phyloP scores from a whole-genome alignment of 2,329 filamentous ascomycete genomes.

The Pseudogymnoascus sp. region DNA sequence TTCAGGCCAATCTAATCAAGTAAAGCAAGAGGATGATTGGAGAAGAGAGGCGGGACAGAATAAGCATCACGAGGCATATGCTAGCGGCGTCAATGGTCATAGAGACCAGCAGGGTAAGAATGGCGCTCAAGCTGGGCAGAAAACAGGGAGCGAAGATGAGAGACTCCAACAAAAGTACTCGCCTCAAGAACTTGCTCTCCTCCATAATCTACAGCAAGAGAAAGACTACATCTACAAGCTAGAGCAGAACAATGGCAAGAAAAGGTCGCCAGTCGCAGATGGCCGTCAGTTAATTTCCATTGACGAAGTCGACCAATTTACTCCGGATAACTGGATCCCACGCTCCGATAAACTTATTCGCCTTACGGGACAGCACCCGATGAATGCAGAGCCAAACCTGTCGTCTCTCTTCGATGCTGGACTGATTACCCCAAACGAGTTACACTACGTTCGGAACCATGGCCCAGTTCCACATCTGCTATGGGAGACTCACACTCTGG shows the following conservation, averaged over 20 bases:
- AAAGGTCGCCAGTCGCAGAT: slow-evolving; percentile 29
- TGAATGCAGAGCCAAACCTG: slow-evolving; percentile 41
- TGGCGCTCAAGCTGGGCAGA: slow-evolving; percentile 19
- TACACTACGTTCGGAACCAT: slow-evolving; percentile 47
- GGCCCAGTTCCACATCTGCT: slow-evolving; percentile 40
- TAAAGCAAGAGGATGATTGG: slow-evolving; percentile 15
- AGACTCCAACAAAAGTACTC: slow-evolving; percentile 31
- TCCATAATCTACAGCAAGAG: slow-evolving; percentile 36
- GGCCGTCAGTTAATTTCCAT: slow-evolving; percentile 30
- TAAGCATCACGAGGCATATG: slow-evolving; percentile 18
- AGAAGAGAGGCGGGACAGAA: slow-evolving; percentile 13
- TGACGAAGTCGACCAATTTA: slow-evolving; percentile 42
- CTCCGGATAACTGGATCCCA: slow-evolving; percentile 46
- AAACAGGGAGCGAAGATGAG: slow-evolving; percentile 21
- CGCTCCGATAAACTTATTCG: slow-evolving; percentile 39
- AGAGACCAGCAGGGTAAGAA: slow-evolving; percentile 21
- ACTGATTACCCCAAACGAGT: slow-evolving; percentile 40
- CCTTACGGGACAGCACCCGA: slow-evolving; percentile 43
- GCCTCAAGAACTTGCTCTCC: slow-evolving; percentile 35
- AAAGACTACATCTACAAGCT: slow-evolving; percentile 33
- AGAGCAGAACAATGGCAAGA: slow-evolving; percentile 35
- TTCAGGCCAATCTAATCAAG: slow-evolving; percentile 21
- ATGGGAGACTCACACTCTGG: slow-evolving; percentile 41
- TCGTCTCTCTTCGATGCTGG: slow-evolving; percentile 36
- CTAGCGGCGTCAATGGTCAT: slow-evolving; percentile 13